A percentile compares a stretch with the other conserved stretches of the same genome.
Evolutionary conservation across 495 filamentous ascomycete genomes (phyloP).

Genomic region (Penicillium pancosmium): DNA sequence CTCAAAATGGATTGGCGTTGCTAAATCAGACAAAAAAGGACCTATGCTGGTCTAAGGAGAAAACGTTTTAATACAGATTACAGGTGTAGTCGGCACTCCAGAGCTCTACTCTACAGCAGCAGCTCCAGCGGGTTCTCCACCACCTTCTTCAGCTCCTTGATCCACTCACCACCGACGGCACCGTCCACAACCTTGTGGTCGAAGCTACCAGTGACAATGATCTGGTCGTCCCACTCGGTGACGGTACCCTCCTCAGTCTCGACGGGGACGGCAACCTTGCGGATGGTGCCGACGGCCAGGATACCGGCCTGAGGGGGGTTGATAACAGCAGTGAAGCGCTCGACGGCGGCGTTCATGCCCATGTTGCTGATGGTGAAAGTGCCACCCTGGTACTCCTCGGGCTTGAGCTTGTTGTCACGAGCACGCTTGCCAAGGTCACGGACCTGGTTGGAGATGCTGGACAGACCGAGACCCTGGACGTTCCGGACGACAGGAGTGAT

Average conservation of each 20-base stretch:
- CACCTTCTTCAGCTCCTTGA: constrained; percentile 94
- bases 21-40: constrained; percentile 39
- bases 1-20: constrained; percentile 39
- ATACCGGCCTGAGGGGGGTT: constrained; percentile 98
- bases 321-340: constrained; percentile 99
- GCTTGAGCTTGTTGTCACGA: constrained; percentile 96
- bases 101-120: constrained; percentile 71
- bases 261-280: constrained; percentile 89
- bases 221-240: constrained; percentile 96
- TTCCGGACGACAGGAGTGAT: constrained; percentile 97
- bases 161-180: constrained; percentile 96
- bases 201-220: constrained; percentile 90
- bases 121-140: constrained; percentile 96
- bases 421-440: constrained; percentile 97
- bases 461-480: constrained; percentile 80
- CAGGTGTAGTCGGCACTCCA: constrained; percentile 17
- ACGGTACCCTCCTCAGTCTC: constrained; percentile 80
- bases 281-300: constrained; percentile 89
- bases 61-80: constrained; percentile 52
- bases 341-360: constrained; percentile 98
- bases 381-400: constrained; percentile 98
- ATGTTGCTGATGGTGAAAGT: constrained; percentile 99
- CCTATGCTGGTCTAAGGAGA: constrained; percentile 34
- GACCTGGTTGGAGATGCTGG: constrained; percentile 82
- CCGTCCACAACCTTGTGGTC: constrained; percentile 96